Conservation (phyloP, 306 rosid species). For the Psophocarpus tetragonolobus region DNA sequence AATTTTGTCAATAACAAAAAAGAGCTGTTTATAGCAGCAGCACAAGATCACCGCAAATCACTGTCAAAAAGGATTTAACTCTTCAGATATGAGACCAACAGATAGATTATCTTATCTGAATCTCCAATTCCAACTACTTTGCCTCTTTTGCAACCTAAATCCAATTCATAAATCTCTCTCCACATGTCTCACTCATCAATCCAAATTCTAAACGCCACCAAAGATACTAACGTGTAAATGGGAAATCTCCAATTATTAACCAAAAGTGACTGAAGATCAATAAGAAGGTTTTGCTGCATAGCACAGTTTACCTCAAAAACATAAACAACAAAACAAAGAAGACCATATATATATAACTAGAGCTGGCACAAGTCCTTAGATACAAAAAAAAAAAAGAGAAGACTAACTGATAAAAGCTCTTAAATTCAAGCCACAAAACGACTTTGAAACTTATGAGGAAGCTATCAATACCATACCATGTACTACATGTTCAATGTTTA, state of each 20-base stretch:
- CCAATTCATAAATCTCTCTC: neutral
- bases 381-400: neutral
- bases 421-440: too few species aligned
- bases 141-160: conserved; percentile 2
- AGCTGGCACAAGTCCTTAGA: neutral
- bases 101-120: conserved; percentile 11
- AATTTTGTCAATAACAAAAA: neutral
- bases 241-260: neutral
- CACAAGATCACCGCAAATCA: neutral
- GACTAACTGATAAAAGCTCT: neutral
- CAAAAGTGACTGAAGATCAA: neutral
- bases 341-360: neutral
- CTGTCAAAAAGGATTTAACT: conserved; percentile 6
- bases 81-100: conserved; percentile 9
- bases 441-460: too few species aligned
- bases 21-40: neutral
- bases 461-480: too few species aligned
- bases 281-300: neutral
- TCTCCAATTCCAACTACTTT: neutral
- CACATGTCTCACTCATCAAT: neutral
- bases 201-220: conserved; percentile 12
- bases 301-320: neutral
- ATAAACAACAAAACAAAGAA: neutral
- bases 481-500: too few species aligned
- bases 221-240: neutral